Percentiles rank a stretch among this genome's conserved stretches.
These are phyloP conservation scores for Suzukiozyma palmioleophila DNA, from an alignment of 1,139 yeast species.

Conservation along the genomic window DNA sequence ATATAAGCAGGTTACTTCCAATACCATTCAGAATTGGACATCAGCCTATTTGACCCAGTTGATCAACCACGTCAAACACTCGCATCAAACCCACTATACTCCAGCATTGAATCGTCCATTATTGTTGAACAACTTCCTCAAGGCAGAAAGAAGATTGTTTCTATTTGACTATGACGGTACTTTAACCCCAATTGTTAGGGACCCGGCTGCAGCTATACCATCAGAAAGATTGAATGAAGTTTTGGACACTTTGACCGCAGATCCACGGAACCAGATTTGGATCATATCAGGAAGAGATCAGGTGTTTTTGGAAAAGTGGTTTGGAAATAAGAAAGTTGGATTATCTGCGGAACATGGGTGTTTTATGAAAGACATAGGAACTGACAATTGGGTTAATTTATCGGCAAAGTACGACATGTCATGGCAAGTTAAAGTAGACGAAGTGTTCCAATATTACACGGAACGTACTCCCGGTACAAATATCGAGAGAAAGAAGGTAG, in stretches of 20 bases:
- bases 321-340: slow-evolving; percentile 71
- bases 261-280: slow-evolving; percentile 88
- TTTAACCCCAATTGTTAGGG: slow-evolving; percentile 88
- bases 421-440: slow-evolving; percentile 83
- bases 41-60: slow-evolving; percentile 54
- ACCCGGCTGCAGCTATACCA: slow-evolving; percentile 98
- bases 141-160: slow-evolving; percentile 68
- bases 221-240: slow-evolving; percentile 64
- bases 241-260: slow-evolving; percentile 58
- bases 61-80: slow-evolving; percentile 43
- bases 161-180: slow-evolving; percentile 97
- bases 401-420: slow-evolving; percentile 85
- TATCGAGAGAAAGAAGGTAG: slow-evolving; percentile 86
- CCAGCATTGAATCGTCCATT: slow-evolving; percentile 81
- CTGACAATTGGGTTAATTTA: slow-evolving; percentile 71
- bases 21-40: slow-evolving; percentile 83
- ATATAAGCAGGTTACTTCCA: slow-evolving; percentile 60
- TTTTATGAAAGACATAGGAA: slow-evolving; percentile 70
- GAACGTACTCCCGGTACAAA: slow-evolving; percentile 88
- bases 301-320: slow-evolving; percentile 82
- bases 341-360: slow-evolving; percentile 98
- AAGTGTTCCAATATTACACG: slow-evolving; percentile 69
- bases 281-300: slow-evolving; percentile 95
- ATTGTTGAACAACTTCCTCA: slow-evolving; percentile 54
- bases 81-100: slow-evolving; percentile 55